A percentile compares a stretch with the other conserved stretches of the same genome.
phyloP scores from a whole-genome alignment of 257 asterid genomes.

The Penstemon barbatus region DNA sequence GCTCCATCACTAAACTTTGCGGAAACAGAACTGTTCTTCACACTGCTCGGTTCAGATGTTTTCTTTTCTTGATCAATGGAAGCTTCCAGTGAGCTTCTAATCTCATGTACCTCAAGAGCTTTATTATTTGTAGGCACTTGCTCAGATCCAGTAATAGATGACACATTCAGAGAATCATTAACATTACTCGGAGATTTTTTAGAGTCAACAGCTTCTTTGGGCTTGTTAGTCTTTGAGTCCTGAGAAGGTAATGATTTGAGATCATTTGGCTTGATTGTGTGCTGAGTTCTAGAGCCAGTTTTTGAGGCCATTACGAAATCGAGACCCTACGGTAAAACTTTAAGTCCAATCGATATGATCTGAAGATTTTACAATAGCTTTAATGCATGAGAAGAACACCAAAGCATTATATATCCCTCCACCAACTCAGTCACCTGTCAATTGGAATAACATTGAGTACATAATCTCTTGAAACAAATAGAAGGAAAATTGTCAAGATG shows the following conservation, averaged over 20 bases:
- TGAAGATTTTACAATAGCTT: constrained; percentile 6
- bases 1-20: constrained; percentile 42
- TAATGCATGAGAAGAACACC: constrained; percentile 11
- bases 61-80: constrained; percentile 37
- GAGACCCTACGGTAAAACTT: constrained; percentile 6
- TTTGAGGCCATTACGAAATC: constrained; percentile 59
- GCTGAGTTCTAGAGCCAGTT: constrained; percentile 41
- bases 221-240: constrained; percentile 37
- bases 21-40: constrained; percentile 42
- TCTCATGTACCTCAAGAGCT: constrained; percentile 29
- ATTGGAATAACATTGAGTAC: constrained; percentile 24
- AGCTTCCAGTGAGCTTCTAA: constrained; percentile 26
- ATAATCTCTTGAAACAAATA: constrained; percentile 18
- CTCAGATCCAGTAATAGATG: constrained; percentile 30
- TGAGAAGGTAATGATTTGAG: constrained; percentile 42
- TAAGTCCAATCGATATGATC: constrained; percentile 27
- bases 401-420: constrained; percentile 16
- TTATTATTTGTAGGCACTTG: constrained; percentile 30
- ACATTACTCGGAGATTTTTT: constrained; percentile 18
- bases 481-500: constrained; percentile 5
- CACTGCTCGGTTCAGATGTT: constrained; percentile 35
- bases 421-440: constrained; percentile 27
- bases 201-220: constrained; percentile 33
- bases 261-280: constrained; percentile 39
- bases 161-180: constrained; percentile 7